Evolutionary conservation across 2,329 filamentous ascomycete species (phyloP), one percentile per base, ranked within the genome.

Genomic region (Fusarium tanahbumbuense): DNA sequence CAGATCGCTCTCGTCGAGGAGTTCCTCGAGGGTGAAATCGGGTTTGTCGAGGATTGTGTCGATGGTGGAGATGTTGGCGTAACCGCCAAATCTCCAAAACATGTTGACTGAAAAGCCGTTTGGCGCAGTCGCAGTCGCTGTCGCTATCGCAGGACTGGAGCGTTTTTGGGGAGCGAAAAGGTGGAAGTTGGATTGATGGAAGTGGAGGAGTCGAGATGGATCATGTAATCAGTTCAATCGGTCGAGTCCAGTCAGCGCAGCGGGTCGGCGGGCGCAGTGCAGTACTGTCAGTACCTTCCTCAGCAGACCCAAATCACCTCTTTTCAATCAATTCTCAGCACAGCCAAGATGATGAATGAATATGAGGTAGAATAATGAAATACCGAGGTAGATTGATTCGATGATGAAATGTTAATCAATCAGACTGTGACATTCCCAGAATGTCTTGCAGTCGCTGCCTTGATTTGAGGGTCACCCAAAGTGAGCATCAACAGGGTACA

Each of bases 11-110:
- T 99, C 96, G 80, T 98, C 94, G 69, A 99, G 89, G 64, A 99
- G 87, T 79, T 98, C 95, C 82, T 99, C 96, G 72, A 98, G 91
- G 55, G 93, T 94, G 79, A 98, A 94, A 82, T 97, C 93, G 75
- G 97, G 90, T 82, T 97, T 97, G 80, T 99, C 96, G 80, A 99
- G 93, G 78, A 99, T 93, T 75, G 91, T 94, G 83, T 98, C 96
- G 82, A 99, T 93, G 78, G 94, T 92, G 77, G 95, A 98, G 83
- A 97, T 92, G 87, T 93, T 97, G 86, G 94, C 93, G 87, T 98
- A 98, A 79, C 94, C 94, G 87, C 96, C 95, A 87, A 98, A 99
- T 84, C 95, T 92, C 96, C 96, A 99, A 84, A 99, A 99, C 96
- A 99, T 99, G 85, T 82, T 95, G 90, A 78, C 79, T 76, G 76